A percentile compares a stretch with the other conserved stretches of the same genome.
Evolutionary conservation across 2,329 filamentous ascomycete species (phyloP).

Genomic region (Arthroderma sp.): DNA sequence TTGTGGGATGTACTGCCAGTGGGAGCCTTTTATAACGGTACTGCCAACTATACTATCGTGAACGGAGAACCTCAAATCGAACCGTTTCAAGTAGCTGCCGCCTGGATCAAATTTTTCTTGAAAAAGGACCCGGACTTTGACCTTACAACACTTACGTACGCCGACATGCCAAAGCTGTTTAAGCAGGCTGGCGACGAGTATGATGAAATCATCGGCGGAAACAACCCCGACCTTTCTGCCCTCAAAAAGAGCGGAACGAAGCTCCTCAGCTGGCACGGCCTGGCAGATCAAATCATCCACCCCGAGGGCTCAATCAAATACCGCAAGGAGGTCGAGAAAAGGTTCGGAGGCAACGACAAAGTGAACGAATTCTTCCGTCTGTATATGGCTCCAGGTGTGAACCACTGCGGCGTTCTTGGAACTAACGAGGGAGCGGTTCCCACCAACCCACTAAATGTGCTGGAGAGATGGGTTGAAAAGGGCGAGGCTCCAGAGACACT

Average conservation of each 20-base stretch:
- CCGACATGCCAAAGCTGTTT: background rate
- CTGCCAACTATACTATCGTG: background rate
- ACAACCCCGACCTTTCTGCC: background rate
- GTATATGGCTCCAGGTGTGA: conserved; percentile 1
- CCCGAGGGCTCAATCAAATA: background rate
- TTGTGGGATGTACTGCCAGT: background rate
- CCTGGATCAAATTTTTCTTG: background rate
- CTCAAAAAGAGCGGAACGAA: background rate
- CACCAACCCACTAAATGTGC: background rate
- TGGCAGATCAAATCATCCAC: background rate
- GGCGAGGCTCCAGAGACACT: conserved; percentile 1
- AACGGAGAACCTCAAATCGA: background rate
- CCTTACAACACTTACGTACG: background rate
- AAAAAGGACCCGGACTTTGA: conserved; percentile 3
- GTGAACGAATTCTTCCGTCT: background rate
- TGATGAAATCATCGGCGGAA: background rate
- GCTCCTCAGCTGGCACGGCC: background rate
- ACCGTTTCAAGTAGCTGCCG: background rate
- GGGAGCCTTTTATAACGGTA: background rate
- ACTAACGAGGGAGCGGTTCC: background rate
- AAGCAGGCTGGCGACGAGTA: background rate
- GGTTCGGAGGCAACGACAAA: background rate
- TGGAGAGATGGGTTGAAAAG: conserved; percentile 2
- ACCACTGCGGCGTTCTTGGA: conserved; percentile 4
- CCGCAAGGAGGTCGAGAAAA: background rate